A percentile compares a stretch with the other conserved stretches of the same genome.
phyloP scores from a whole-genome alignment of 169 alveolate genomes.

The Cryptosporidium parvum region DNA sequence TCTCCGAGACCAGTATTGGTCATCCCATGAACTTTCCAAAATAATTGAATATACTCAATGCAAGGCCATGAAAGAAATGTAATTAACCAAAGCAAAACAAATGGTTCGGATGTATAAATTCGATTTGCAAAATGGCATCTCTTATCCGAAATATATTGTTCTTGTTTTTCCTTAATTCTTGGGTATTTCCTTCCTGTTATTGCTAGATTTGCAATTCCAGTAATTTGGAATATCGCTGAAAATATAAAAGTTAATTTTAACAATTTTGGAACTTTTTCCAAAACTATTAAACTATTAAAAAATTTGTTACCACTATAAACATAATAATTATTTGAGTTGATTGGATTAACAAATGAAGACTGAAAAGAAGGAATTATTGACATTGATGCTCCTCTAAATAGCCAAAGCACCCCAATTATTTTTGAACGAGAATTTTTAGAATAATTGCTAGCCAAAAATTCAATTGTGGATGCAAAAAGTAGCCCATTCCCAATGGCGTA shows the following conservation, averaged over 20 bases:
- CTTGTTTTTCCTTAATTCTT: conserved; percentile 4
- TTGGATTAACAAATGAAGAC: conserved; percentile 37
- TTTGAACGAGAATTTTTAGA: conserved; percentile 7
- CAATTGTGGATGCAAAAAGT: conserved; percentile 41
- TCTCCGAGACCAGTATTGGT: conserved; percentile 28
- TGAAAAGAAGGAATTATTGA: conserved; percentile 54
- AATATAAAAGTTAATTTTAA: conserved; percentile 14
- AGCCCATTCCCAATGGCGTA: conserved; percentile 56
- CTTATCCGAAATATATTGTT: neutral
- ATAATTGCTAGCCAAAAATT: conserved; percentile 1
- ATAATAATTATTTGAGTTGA: neutral
- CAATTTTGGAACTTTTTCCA: conserved; percentile 47
- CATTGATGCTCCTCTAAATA: conserved; percentile 60
- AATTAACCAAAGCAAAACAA: conserved; percentile 58
- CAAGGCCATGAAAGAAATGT: conserved; percentile 67
- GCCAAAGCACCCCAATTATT: conserved; percentile 64
- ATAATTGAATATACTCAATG: conserved; percentile 38
- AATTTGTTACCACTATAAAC: neutral
- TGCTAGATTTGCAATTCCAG: conserved; percentile 1
- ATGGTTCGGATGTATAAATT: conserved; percentile 22
- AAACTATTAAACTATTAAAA: conserved; percentile 13
- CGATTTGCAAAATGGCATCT: neutral
- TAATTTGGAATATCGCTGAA: conserved; percentile 16
- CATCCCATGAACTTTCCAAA: conserved; percentile 69
- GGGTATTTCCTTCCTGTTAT: neutral